Evolutionary conservation across 1,139 yeast genomes (phyloP), one percentile per base, ranked within the genome.

Genomic region (Yamadazyma blattariae): DNA sequence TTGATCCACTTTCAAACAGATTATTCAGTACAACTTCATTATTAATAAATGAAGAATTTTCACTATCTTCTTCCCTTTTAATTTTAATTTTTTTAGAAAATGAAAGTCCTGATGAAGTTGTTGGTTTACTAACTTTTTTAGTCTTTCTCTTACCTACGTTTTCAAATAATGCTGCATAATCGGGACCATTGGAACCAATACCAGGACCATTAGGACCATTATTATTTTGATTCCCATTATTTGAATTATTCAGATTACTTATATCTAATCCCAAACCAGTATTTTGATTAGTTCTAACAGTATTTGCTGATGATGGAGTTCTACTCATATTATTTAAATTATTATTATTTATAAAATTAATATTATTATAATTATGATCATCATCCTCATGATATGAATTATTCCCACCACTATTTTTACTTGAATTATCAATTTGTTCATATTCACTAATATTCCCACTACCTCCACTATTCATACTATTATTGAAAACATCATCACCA

Each of bases 141-240:
- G 23, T 23, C 30, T 38, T 38, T 26, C 75, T 50, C 42, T 68
- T 70, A 2, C 74, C 74, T 7, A 70, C 71, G 36, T 67, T 66
- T 40, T 67, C 67, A 45, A 70, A 70, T 21, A 70, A 56, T 4
- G 74, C 73, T 2, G 68, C 74, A 46, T 70, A 70, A 46, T 70
- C 71, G 1, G 74, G 74, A n/a, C 14, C 26, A 16, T 26, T 27
- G 28, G 13, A 18, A 32, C 27, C 36, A 27, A 13, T 20, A 34
- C 24, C 34, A n/a, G n/a, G n/a, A n/a, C n/a, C n/a, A n/a, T n/a
- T n/a, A n/a, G n/a, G n/a, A 5, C 19, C 19, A 17, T 17, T 17
- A 17, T 7, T 7, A 17, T 17, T 17, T 5, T 7, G 7, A 17
- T 17, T 17, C 5, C 19, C 19, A 17, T 5, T 5, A 17, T 17